Evolutionary conservation across 306 rosid species (phyloP).

Genomic region (Mucuna pruriens): DNA sequence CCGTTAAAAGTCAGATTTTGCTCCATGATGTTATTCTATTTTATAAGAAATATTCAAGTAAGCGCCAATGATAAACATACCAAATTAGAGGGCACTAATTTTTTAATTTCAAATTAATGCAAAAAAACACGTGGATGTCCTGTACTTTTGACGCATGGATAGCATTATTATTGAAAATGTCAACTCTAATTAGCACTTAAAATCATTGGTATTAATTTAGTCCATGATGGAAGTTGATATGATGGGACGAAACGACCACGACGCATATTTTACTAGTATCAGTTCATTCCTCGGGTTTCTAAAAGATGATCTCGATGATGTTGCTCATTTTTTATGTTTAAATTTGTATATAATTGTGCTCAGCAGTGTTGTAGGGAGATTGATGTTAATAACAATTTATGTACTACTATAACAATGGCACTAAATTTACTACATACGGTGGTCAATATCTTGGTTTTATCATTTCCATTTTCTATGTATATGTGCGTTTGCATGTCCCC

Average conservation of each 20-base stretch:
- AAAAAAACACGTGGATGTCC: conserved; percentile 11
- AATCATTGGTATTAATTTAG: conserved; percentile 4
- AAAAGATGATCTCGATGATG: conserved; percentile 14
- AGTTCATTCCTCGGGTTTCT: conserved; percentile 34
- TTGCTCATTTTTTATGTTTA: not conserved
- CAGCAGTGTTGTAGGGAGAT: conserved; percentile 10
- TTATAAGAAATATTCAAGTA: conserved; percentile 21
- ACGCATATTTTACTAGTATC: conserved; percentile 22
- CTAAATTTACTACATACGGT: conserved; percentile 2
- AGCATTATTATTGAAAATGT: conserved; percentile 45
- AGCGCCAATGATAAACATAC: not conserved
- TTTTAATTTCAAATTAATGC: not conserved
- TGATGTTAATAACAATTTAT: not conserved
- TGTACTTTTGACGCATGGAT: conserved; percentile 30
- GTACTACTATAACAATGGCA: not conserved
- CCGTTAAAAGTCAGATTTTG: not conserved
- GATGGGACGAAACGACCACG: conserved; percentile 28
- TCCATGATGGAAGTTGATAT: conserved; percentile 34
- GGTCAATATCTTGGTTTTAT: conserved; percentile 41
- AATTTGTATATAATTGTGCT: not conserved
- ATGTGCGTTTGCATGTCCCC: conserved; percentile 29
- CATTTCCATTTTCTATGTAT: conserved; percentile 33
- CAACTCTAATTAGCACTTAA: conserved; percentile 51
- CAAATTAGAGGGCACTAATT: not conserved
- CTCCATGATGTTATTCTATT: conserved; percentile 1